Evolutionary conservation across 495 filamentous ascomycete genomes (phyloP).

Genomic region (Aspergillus steynii): DNA sequence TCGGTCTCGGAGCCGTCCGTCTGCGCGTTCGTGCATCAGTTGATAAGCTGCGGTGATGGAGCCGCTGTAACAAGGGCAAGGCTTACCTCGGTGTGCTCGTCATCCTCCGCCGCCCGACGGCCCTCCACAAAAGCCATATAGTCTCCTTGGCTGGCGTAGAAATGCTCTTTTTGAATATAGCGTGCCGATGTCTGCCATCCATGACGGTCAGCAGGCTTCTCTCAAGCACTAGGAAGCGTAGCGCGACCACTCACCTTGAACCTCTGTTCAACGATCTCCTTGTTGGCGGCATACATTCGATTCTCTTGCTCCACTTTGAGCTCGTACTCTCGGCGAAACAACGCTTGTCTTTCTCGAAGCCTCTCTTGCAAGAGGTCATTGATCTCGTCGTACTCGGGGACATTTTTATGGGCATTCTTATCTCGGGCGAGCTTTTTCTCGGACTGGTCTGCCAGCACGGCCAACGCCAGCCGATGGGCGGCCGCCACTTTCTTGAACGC

Average conservation of each 20-base stretch:
- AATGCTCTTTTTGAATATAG: constrained; percentile 40
- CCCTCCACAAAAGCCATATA: constrained; percentile 44
- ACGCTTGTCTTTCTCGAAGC: constrained; percentile 18
- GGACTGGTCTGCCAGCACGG: constrained; percentile 39
- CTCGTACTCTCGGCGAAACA: constrained; percentile 30
- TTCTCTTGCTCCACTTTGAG: constrained; percentile 29
- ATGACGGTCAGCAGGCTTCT: constrained; percentile 12
- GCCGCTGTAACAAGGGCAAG: not conserved
- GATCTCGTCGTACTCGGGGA: constrained; percentile 42
- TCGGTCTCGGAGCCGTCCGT: constrained; percentile 43
- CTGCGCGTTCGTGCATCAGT: constrained; percentile 21
- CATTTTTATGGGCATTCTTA: constrained; percentile 43
- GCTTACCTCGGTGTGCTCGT: constrained; percentile 49
- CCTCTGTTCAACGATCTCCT: constrained; percentile 28
- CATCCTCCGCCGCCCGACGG: constrained; percentile 45
- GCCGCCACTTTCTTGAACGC: constrained; percentile 46
- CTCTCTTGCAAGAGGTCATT: constrained; percentile 18
- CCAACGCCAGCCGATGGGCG: constrained; percentile 40
- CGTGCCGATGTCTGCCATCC: constrained; percentile 23
- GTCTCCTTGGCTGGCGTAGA: constrained; percentile 39
- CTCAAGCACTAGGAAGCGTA: not conserved
- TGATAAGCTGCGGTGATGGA: not conserved
- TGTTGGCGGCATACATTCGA: constrained; percentile 28
- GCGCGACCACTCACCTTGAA: constrained; percentile 26
- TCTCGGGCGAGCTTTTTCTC: constrained; percentile 40